These are phyloP conservation scores for Rutstroemia sydowiana DNA, from an alignment of 2,329 filamentous ascomycete species.

Conservation along the genomic window DNA sequence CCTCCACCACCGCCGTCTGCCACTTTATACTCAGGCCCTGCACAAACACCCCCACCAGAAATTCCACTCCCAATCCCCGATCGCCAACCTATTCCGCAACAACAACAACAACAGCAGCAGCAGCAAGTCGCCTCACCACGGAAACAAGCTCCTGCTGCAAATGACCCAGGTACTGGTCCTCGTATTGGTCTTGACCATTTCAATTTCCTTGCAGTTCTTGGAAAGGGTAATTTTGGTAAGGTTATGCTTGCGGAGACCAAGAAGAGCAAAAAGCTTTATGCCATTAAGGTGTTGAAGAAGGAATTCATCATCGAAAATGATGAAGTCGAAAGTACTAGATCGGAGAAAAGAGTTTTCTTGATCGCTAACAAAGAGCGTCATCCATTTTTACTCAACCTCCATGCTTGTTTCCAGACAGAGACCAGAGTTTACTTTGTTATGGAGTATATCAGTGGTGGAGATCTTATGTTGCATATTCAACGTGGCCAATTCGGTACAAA, in stretches of 20 bases:
- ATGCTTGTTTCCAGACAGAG: slow-evolving; percentile 98
- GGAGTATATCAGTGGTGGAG: slow-evolving; percentile 98
- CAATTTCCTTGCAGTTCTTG: slow-evolving; percentile 96
- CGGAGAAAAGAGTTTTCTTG: slow-evolving; percentile 94
- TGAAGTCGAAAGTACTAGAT: slow-evolving; percentile 95
- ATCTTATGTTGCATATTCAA: slow-evolving; percentile 98
- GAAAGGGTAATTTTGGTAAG: slow-evolving; percentile 99
- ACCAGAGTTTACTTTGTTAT: slow-evolving; percentile 98
- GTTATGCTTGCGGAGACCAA: slow-evolving; percentile 99
- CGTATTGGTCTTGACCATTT: slow-evolving; percentile 96
- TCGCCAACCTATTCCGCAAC: slow-evolving; percentile 17
- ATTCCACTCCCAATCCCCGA: neutral
- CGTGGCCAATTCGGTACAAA: slow-evolving; percentile 93
- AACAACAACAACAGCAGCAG: slow-evolving; percentile 25
- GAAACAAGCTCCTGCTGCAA: slow-evolving; percentile 64
- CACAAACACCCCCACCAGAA: slow-evolving; percentile 26
- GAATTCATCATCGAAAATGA: slow-evolving; percentile 99
- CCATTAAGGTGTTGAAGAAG: slow-evolving; percentile 98
- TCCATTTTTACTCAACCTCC: slow-evolving; percentile 88
- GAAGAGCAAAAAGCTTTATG: slow-evolving; percentile 82
- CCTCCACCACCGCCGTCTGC: slow-evolving; percentile 25
- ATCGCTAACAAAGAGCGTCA: slow-evolving; percentile 96
- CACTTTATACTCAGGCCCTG: slow-evolving; percentile 24
- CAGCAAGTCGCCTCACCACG: slow-evolving; percentile 23
- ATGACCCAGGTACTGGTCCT: slow-evolving; percentile 64